Conservation (phyloP, 2,329 filamentous ascomycete genomes). For the Diatrype stigma region DNA sequence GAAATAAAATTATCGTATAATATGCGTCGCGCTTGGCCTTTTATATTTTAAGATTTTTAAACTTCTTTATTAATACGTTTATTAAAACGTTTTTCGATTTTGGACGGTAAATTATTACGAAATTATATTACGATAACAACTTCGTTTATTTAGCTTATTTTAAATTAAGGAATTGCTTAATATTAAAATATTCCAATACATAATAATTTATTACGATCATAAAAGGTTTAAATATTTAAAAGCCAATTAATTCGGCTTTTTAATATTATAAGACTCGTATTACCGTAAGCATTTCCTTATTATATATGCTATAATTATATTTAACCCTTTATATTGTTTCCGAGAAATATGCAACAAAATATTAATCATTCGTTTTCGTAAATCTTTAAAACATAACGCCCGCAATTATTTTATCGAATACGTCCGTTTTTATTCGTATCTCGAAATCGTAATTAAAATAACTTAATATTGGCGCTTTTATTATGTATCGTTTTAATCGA, state of each 20-base stretch:
- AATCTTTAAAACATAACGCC: too few species aligned
- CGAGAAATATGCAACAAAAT: too few species aligned
- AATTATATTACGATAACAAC: too few species aligned
- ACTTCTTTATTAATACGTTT: background rate
- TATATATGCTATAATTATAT: slow-evolving; percentile 1
- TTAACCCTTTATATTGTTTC: background rate
- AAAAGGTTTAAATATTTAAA: background rate
- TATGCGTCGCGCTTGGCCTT: background rate
- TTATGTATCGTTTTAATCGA: background rate
- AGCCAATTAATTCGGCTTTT: background rate
- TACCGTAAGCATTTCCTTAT: slow-evolving; percentile 1
- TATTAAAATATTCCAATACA: too few species aligned
- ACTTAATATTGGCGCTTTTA: background rate
- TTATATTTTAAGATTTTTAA: background rate
- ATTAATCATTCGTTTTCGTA: too few species aligned
- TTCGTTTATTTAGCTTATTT: too few species aligned
- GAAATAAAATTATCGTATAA: background rate
- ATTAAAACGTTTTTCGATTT: background rate
- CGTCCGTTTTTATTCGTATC: too few species aligned
- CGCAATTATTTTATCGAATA: too few species aligned
- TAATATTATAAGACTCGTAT: background rate
- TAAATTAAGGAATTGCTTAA: too few species aligned
- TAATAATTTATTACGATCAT: background rate
- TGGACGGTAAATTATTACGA: background rate
- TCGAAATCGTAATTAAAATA: background rate